Evolutionary conservation across 2,329 filamentous ascomycete genomes (phyloP).

Genomic region (Zymoseptoria crescenta): DNA sequence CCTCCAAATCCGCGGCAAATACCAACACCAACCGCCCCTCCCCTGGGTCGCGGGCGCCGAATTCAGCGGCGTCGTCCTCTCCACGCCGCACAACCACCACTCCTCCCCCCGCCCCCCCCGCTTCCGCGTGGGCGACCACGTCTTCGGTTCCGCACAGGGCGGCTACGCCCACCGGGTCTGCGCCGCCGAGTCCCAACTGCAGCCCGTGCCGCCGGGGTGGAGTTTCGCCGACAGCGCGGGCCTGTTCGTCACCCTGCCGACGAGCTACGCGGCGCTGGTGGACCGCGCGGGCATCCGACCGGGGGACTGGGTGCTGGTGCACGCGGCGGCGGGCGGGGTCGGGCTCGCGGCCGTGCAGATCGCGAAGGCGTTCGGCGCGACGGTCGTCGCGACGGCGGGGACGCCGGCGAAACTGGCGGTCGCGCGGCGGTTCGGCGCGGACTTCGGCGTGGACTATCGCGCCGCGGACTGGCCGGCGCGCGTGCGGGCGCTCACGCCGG

Average conservation of each 20-base stretch:
- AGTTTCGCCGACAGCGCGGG: slow-evolving; percentile 77
- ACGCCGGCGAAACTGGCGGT: slow-evolving; percentile 71
- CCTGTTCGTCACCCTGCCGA: slow-evolving; percentile 85
- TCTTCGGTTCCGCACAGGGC: slow-evolving; percentile 82
- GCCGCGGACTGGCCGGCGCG: slow-evolving; percentile 54
- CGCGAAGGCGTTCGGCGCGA: slow-evolving; percentile 85
- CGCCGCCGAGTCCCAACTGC: slow-evolving; percentile 57
- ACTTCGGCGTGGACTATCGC: slow-evolving; percentile 72
- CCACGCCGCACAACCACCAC: slow-evolving; percentile 47
- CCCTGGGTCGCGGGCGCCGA: slow-evolving; percentile 84
- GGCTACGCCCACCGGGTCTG: slow-evolving; percentile 73
- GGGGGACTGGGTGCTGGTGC: slow-evolving; percentile 82
- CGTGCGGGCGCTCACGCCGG: slow-evolving; percentile 71
- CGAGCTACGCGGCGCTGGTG: slow-evolving; percentile 77
- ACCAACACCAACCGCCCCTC: slow-evolving; percentile 82
- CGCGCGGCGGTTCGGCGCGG: slow-evolving; percentile 72
- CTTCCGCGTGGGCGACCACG: slow-evolving; percentile 70
- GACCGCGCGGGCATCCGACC: slow-evolving; percentile 64
- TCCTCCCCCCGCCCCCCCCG: slow-evolving; percentile 39
- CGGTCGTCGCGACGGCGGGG: slow-evolving; percentile 86
- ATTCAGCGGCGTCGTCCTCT: slow-evolving; percentile 71
- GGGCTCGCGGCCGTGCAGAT: slow-evolving; percentile 88
- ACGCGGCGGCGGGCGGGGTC: slow-evolving; percentile 87
- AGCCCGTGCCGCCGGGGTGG: slow-evolving; percentile 74
- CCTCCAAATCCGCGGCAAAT: slow-evolving; percentile 89